phyloP scores from a whole-genome alignment of 306 rosid genomes.

The Trichosanthes truncata region DNA sequence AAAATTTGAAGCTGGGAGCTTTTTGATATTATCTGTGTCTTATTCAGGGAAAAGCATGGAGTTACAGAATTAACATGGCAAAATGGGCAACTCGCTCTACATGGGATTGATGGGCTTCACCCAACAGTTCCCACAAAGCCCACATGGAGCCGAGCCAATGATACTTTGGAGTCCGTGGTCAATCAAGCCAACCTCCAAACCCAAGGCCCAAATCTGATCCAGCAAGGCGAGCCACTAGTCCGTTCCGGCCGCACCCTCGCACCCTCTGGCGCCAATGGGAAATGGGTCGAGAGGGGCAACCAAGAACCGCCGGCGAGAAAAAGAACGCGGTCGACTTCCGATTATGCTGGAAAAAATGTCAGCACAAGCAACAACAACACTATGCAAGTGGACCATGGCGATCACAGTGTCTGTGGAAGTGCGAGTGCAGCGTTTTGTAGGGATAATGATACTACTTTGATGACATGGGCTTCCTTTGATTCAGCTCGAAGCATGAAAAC shows the following conservation, averaged over 20 bases:
- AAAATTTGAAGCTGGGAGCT: not conserved
- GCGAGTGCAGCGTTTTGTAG: constrained; percentile 22
- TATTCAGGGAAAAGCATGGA: constrained; percentile 33
- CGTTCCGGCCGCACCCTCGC: constrained; percentile 6
- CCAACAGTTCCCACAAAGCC: constrained; percentile 27
- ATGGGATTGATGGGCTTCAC: constrained; percentile 39
- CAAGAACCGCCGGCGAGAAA: constrained; percentile 15
- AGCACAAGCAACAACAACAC: constrained; percentile 3
- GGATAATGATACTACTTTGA: constrained; percentile 31
- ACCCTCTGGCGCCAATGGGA: constrained; percentile 18
- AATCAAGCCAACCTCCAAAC: constrained; percentile 37
- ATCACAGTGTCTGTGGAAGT: constrained; percentile 26
- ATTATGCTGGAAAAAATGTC: constrained; percentile 9
- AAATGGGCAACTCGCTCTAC: constrained; percentile 39
- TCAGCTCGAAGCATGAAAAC: constrained; percentile 33
- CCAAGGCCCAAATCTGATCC: constrained; percentile 14
- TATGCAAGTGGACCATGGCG: constrained; percentile 22
- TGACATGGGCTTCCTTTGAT: constrained; percentile 46
- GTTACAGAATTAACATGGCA: constrained; percentile 46
- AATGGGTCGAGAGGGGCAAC: constrained; percentile 13
- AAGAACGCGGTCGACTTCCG: constrained; percentile 21
- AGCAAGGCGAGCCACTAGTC: constrained; percentile 7
- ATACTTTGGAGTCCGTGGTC: constrained; percentile 55
- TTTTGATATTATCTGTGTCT: not conserved
- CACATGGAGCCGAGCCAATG: constrained; percentile 33